phyloP scores from a whole-genome alignment of 1,284 basidiomycete genomes.

The Agroathelia rolfsii region DNA sequence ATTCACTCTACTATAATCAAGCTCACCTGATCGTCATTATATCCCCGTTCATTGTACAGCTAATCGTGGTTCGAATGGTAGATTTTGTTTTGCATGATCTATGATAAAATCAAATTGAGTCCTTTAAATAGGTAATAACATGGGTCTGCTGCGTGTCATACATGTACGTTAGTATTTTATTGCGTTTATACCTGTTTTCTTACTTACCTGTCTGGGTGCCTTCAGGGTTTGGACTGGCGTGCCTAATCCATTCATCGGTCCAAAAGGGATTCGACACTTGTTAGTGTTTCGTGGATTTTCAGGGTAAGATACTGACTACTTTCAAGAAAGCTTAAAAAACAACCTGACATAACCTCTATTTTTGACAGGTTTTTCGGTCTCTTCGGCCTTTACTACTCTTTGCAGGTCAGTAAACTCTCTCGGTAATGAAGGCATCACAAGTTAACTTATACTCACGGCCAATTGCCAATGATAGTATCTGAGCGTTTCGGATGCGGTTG shows the following conservation, averaged over 20 bases:
- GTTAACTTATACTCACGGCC: too few species aligned
- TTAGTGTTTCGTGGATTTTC: constrained; percentile 51
- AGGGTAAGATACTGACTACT: constrained; percentile 33
- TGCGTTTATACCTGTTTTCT: constrained; percentile 19
- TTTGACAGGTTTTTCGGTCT: constrained; percentile 45
- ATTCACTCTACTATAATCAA: background rate
- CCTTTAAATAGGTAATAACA: constrained; percentile 28
- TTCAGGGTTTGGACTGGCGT: constrained; percentile 40
- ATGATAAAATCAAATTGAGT: background rate
- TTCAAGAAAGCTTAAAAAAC: background rate
- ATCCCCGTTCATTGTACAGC: constrained; percentile 14
- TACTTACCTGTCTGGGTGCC: constrained; percentile 20
- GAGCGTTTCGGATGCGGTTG: constrained; percentile 66
- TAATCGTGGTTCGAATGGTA: constrained; percentile 42
- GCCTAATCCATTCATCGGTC: constrained; percentile 59
- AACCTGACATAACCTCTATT: background rate
- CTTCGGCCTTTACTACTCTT: constrained; percentile 60
- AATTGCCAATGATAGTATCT: too few species aligned
- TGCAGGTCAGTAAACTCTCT: constrained; percentile 28
- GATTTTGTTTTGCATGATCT: constrained; percentile 11
- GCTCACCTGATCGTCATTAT: constrained; percentile 1
- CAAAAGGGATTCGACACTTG: constrained; percentile 51
- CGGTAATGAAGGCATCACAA: too few species aligned
- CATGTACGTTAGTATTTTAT: constrained; percentile 22
- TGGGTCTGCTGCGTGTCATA: constrained; percentile 33